A percentile compares a stretch with the other conserved stretches of the same genome.
phyloP scores from a whole-genome alignment of 768 basidiomycete species.

The Phylloporus sp. region DNA sequence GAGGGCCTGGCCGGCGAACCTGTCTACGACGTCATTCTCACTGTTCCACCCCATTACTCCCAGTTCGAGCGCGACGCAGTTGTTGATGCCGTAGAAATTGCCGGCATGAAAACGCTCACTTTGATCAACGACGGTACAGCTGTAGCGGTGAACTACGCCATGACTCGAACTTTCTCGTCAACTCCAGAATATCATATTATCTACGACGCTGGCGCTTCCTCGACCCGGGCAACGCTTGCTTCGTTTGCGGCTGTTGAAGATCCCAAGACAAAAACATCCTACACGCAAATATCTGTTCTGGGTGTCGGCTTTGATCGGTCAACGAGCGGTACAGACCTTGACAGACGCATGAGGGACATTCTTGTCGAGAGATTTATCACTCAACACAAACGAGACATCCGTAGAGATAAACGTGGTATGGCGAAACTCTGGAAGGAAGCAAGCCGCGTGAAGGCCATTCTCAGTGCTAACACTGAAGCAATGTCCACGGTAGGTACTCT shows the following conservation, averaged over 20 bases:
- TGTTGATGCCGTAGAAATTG: constrained; percentile 86
- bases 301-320: constrained; percentile 78
- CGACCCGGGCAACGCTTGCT: constrained; percentile 73
- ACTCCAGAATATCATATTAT: constrained; percentile 81
- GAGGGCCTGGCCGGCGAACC: constrained; percentile 70
- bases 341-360: constrained; percentile 76
- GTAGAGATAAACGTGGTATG: constrained; percentile 76
- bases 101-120: constrained; percentile 77
- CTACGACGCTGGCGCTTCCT: constrained; percentile 89
- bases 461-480: constrained; percentile 89
- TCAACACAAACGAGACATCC: constrained; percentile 64
- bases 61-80: constrained; percentile 91
- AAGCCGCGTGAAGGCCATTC: constrained; percentile 79
- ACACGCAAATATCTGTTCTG: constrained; percentile 71
- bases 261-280: constrained; percentile 43
- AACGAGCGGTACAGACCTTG: constrained; percentile 79
- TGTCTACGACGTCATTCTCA: constrained; percentile 79
- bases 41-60: constrained; percentile 86
- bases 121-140: constrained; percentile 92
- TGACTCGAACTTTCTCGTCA: constrained; percentile 81
- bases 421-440: constrained; percentile 95
- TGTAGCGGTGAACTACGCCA: constrained; percentile 96
- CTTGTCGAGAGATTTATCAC: constrained; percentile 70
- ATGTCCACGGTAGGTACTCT: constrained; percentile 54
- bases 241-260: constrained; percentile 51